Base-by-base conservation (phyloP, 176 grass and related monocot genomes). In the Oryza nivara region DNA sequence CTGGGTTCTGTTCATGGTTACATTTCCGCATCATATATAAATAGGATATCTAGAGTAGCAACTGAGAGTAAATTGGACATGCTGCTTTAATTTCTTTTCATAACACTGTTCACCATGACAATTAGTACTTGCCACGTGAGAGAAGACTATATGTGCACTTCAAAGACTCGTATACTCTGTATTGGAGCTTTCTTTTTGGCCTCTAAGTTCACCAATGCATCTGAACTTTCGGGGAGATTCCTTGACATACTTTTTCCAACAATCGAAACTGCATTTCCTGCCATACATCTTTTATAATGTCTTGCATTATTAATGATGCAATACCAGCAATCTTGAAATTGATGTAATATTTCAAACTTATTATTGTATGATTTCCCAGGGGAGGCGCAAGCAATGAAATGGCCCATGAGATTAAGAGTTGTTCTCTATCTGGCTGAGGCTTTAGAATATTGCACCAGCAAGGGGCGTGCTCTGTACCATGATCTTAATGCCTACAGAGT, bases 401-500 rank as follows among this genome's bases (percentile, higher is more conserved):
- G 93, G 96, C 86, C 91, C 26, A 98, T 98, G 96, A 88, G 96
- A 84, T 51, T 98, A 90, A 92, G 96, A 83, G 96, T 98, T 65
- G 93, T 94, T 67, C 89, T 94, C n/a, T 92, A 95, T 91, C 81
- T 98, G 79, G 88, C 93, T 22, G 93, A 95, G 86, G 96, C 96
- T 79, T 89, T 98, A 83, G 93, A 98, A 77, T 96, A 94, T 87
- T 98, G 96, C 86, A 93, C 87, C 61, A 90, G 60, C 36, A 94
- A 81, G 72, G 96, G 96, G 16, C 96, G 96, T 43, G 96, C 89
- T 83, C 80, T 98, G 47, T 98, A 98, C 86, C 96, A 98, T 84
- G 96, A 98, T 86, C 96, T 98, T 85, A 98, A 98, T 90, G 93
- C 96, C 49, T 95, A 98, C 82, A 92, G 96, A 96, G 91, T 94